Conservation (phyloP, 768 basidiomycete genomes). For the Amanita molliuscula region DNA sequence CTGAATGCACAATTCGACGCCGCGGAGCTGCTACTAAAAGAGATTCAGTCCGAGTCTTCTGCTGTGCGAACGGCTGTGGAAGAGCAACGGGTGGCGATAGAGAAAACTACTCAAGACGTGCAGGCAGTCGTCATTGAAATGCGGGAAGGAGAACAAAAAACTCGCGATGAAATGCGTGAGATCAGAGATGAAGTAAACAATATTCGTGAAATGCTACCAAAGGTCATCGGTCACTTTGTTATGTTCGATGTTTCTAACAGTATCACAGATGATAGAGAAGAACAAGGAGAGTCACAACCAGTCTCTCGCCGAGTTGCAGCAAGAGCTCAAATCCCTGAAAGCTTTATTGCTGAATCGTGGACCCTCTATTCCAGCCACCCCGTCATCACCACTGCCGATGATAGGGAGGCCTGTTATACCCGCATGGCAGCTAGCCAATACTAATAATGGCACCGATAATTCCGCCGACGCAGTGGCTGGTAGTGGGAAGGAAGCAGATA, state of each 20-base stretch:
- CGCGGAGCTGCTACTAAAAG: conserved; percentile 69
- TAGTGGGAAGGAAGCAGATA: conserved; percentile 1
- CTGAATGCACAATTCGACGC: conserved; percentile 86
- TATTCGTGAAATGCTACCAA: conserved; percentile 87
- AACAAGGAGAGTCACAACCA: conserved; percentile 79
- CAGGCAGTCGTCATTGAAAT: conserved; percentile 64
- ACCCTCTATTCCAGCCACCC: conserved; percentile 34
- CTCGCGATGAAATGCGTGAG: conserved; percentile 83
- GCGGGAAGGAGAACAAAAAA: conserved; percentile 66
- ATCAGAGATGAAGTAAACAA: conserved; percentile 86
- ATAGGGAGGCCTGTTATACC: conserved; percentile 70
- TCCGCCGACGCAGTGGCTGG: conserved; percentile 7
- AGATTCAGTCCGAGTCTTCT: conserved; percentile 69
- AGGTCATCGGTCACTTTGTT: conserved; percentile 40
- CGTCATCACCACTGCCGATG: conserved; percentile 41
- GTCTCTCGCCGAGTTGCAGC: conserved; percentile 79
- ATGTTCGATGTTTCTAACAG: conserved; percentile 2
- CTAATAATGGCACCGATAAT: conserved; percentile 16
- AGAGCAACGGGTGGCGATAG: conserved; percentile 64
- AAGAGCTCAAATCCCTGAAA: conserved; percentile 92
- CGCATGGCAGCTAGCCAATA: conserved; percentile 76
- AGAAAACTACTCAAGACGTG: conserved; percentile 63
- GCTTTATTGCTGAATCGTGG: conserved; percentile 74
- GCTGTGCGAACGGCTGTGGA: conserved; percentile 67
- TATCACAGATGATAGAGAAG: conserved; percentile 82